These are phyloP conservation scores for Yamadazyma sp. DNA, from an alignment of 805 yeast genomes.

Conservation along the genomic window DNA sequence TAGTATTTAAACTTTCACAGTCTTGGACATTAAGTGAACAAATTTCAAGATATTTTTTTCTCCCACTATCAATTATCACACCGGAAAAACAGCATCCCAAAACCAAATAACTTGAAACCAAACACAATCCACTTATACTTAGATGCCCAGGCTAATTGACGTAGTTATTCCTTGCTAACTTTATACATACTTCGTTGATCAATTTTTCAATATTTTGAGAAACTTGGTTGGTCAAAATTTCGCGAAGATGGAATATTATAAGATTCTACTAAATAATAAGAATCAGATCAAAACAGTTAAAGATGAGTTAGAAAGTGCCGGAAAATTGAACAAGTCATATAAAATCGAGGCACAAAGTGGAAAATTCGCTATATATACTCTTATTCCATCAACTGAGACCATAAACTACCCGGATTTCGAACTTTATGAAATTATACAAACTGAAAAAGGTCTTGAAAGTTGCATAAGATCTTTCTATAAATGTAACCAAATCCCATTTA, in stretches of 20 bases:
- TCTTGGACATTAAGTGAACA: no score
- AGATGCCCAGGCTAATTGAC: no score
- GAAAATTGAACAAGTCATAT: constrained; percentile 2
- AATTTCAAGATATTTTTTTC: no score
- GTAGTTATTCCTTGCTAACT: neutral
- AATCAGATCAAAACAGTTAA: constrained; percentile 2
- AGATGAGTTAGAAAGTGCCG: constrained; percentile 2
- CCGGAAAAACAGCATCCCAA: no score
- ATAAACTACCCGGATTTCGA: no score
- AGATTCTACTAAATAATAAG: constrained; percentile 1
- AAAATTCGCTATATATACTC: constrained; percentile 1
- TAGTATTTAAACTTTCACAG: no score
- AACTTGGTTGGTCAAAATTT: constrained; percentile 13
- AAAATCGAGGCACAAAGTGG: constrained; percentile 1
- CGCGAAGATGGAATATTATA: constrained; percentile 6
- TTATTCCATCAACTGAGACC: no score
- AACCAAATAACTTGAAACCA: no score
- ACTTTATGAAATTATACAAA: no score
- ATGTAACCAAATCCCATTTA: neutral
- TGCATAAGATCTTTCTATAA: neutral
- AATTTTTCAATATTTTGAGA: constrained; percentile 7
- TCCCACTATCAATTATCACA: no score
- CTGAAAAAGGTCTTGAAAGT: no score
- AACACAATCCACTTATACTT: no score
- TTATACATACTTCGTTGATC: neutral